phyloP scores from a whole-genome alignment of 106 monocot species.

The Dioscorea dumetorum region DNA sequence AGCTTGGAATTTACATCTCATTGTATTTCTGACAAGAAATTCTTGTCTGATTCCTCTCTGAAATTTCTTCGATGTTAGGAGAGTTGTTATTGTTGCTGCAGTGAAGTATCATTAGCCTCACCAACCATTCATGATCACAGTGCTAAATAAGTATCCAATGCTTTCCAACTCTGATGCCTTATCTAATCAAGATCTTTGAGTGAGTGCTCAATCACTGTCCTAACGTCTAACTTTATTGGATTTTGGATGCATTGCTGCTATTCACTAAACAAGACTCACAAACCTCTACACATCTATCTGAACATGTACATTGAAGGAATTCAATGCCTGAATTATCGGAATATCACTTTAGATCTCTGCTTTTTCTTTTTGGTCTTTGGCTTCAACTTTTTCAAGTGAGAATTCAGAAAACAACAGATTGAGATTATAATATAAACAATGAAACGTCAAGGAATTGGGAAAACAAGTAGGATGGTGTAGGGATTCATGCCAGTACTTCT shows the following conservation, averaged over 20 bases:
- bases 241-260: neutral
- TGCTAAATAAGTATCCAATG: neutral
- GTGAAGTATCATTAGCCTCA: neutral
- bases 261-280: neutral
- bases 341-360: neutral
- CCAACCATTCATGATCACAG: neutral
- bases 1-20: neutral
- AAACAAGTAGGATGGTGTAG: neutral
- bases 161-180: constrained; percentile 1
- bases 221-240: neutral
- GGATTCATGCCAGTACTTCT: neutral
- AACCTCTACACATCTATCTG: neutral
- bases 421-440: neutral
- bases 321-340: neutral
- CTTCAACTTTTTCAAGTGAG: neutral
- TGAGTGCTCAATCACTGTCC: constrained; percentile 1
- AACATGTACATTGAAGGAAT: neutral
- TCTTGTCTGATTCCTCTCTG: too few species aligned
- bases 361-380: neutral
- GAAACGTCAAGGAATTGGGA: neutral
- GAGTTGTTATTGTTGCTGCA: neutral
- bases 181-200: neutral
- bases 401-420: neutral
- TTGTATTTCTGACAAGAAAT: neutral
- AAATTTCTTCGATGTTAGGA: neutral